Evolutionary conservation across 257 asterid species (phyloP), one percentile per base, ranked within the genome.

Genomic region (Penstemon barbatus): DNA sequence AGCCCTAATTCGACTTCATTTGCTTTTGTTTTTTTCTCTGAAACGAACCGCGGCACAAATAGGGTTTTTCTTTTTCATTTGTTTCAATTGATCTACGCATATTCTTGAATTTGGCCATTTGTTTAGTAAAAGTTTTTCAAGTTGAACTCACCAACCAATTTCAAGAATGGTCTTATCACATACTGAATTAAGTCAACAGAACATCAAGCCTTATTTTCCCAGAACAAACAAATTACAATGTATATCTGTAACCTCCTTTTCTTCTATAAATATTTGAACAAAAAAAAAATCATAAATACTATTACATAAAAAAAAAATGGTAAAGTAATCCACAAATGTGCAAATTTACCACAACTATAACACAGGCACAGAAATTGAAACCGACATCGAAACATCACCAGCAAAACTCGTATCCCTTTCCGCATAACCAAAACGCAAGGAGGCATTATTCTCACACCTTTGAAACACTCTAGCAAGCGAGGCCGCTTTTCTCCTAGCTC

Each of bases 401-500:
- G 58, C 84, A 76, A 89, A 83, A 65, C 86, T 83, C n/a, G 89
- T 15, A 61, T 86, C 92, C 76, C 84, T 77, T 45, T 43, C 83
- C 52, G 82, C 84, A 74, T 84, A 87, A 37, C 94, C 87, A 48
- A 64, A 83, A 69, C 79, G 88, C 42, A 88, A 54, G 0, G 85
- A 73, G 3, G 80, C 78, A 51, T 25, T 25, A 25, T 80, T 76
- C 74, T 88, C 97, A 15, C 91, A 79, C 75, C 92, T 85, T 70
- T 85, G 98, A 70, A 86, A 88, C 25, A 93, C 95, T 57, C 95
- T 61, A 61, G 97, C 98, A 57, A 93, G 86, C 0, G 97, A 93
- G 8, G 97, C 97, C 0, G 97, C 97, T 75, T 93, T 93, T 73
- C 98, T 74, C 82, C 96, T 77, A 1, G 98, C 96, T 1, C 97